These are phyloP conservation scores for Arctium lappa DNA, from an alignment of 129 eudicot genomes.

Conservation along the genomic window DNA sequence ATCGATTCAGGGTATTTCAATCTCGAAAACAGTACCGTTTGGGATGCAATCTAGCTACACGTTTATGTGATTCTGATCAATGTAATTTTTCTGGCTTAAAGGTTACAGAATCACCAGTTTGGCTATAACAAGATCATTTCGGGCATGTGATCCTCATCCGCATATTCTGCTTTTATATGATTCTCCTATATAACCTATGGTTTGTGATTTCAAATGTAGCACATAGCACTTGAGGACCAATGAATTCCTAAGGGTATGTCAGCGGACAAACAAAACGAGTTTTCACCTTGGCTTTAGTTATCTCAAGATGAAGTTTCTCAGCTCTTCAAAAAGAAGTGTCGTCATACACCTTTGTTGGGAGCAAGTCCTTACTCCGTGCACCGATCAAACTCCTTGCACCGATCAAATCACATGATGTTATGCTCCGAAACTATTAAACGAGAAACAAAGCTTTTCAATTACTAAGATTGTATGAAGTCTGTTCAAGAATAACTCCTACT, in stretches of 20 bases:
- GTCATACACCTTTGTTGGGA: too few species aligned
- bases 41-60: constrained; percentile 6
- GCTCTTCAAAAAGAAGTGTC: too few species aligned
- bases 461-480: too few species aligned
- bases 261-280: too few species aligned
- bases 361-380: too few species aligned
- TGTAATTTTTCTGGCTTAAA: constrained; percentile 10
- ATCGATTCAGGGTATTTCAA: constrained; percentile 2
- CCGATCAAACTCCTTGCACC: too few species aligned
- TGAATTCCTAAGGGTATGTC: too few species aligned
- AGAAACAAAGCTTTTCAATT: too few species aligned
- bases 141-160: not conserved
- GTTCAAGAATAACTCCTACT: not conserved
- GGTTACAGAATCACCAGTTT: constrained; percentile 11
- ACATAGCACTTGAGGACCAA: not conserved
- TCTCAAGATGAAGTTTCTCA: too few species aligned
- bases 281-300: too few species aligned
- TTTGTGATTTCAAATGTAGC: not conserved
- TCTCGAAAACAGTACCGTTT: constrained; percentile 1
- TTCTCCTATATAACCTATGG: not conserved
- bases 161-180: not conserved
- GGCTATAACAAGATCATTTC: constrained; percentile 12
- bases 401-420: too few species aligned
- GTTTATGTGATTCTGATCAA: not conserved
- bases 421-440: too few species aligned